Percentiles rank a stretch among this genome's conserved stretches.
Evolutionary conservation across 441 rosid genomes (phyloP).

Genomic region (Metrosideros polymorpha): DNA sequence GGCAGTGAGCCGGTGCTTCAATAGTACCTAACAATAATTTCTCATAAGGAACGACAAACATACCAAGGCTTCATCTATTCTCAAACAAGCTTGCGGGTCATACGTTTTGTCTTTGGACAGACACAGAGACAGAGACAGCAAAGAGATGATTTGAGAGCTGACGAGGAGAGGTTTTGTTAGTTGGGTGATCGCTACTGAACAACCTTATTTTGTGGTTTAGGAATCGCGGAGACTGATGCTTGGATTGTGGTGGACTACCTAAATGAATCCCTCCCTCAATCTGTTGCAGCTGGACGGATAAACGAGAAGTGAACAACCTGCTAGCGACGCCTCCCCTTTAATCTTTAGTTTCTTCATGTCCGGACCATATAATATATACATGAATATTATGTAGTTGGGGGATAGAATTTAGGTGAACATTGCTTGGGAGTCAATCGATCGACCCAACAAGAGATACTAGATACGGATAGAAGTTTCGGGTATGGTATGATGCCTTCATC

Average conservation of each 20-base stretch:
- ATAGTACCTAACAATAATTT: no score
- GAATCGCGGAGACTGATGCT: not conserved
- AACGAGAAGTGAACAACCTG: not conserved
- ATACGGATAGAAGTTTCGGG: not conserved
- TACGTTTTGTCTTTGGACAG: not conserved
- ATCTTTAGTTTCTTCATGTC: not conserved
- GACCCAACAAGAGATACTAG: not conserved
- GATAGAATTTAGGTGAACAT: not conserved
- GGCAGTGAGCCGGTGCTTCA: no score
- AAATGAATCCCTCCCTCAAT: not conserved
- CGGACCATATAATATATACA: no score
- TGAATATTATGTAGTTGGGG: not conserved
- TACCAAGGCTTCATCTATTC: no score
- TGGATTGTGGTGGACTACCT: not conserved
- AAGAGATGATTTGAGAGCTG: not conserved
- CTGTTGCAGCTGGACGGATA: not conserved
- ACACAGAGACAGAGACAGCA: not conserved
- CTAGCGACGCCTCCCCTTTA: not conserved
- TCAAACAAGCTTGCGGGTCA: not conserved
- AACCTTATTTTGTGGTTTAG: not conserved
- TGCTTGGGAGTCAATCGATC: not conserved
- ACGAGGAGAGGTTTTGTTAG: not conserved
- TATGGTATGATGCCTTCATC: not conserved
- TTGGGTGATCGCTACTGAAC: not conserved
- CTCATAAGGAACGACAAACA: no score